Evolutionary conservation across 2,329 filamentous ascomycete genomes (phyloP).

Genomic region (Diaporthe sp.): DNA sequence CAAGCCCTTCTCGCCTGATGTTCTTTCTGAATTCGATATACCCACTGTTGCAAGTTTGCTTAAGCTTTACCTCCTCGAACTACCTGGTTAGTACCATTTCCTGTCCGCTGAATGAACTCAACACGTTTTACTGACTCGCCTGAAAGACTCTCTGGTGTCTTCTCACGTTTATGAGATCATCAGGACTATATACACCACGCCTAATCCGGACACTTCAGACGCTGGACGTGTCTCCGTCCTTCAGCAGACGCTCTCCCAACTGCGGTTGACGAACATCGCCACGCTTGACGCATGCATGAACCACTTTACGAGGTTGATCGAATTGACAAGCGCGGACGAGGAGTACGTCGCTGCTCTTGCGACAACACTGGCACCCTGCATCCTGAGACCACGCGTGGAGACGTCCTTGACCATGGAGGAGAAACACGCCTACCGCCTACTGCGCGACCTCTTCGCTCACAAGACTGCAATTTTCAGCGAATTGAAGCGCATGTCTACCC

Average conservation of each 20-base stretch:
- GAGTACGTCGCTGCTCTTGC: conserved; percentile 83
- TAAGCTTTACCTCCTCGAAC: conserved; percentile 94
- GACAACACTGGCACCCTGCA: conserved; percentile 82
- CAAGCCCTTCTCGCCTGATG: conserved; percentile 80
- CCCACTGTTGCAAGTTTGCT: conserved; percentile 93
- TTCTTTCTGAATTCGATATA: conserved; percentile 90
- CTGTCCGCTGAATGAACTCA: not conserved
- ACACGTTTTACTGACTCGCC: conserved; percentile 46
- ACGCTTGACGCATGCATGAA: conserved; percentile 99
- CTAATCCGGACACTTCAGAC: conserved; percentile 71
- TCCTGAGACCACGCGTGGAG: conserved; percentile 88
- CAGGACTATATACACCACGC: conserved; percentile 93
- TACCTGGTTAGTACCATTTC: conserved; percentile 78
- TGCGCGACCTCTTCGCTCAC: conserved; percentile 92
- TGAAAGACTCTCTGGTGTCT: conserved; percentile 95
- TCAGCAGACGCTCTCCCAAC: conserved; percentile 94
- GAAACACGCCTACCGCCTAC: conserved; percentile 89
- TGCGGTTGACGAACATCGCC: conserved; percentile 96
- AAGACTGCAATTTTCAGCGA: conserved; percentile 97
- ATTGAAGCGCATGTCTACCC: conserved; percentile 87
- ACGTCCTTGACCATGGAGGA: conserved; percentile 96
- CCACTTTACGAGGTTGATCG: conserved; percentile 96
- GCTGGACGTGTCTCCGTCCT: conserved; percentile 88
- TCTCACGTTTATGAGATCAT: conserved; percentile 99
- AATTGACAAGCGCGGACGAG: conserved; percentile 96